Percentiles rank a stretch among this genome's conserved stretches.
Conservation (phyloP, 495 filamentous ascomycete species). For the Neurospora sp. region DNA sequence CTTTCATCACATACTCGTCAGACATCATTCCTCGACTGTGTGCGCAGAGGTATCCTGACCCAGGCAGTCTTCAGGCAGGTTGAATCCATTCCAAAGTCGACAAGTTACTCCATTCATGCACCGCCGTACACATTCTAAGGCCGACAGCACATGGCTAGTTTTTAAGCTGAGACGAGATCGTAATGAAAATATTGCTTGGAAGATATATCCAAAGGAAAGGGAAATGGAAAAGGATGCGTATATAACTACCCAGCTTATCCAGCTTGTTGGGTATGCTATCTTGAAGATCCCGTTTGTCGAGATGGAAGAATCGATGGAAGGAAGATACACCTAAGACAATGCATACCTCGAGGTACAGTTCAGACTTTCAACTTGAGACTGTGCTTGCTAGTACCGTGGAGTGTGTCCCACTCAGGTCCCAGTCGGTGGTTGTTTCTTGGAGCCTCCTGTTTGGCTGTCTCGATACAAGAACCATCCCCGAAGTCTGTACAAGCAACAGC, state of each 20-base stretch:
- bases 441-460: not conserved
- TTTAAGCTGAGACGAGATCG: not conserved
- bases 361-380: not conserved
- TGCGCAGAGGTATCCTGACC: not conserved
- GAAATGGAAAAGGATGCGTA: not conserved
- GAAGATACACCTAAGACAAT: not conserved
- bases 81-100: not conserved
- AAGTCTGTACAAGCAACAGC: not conserved
- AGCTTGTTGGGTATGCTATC: not conserved
- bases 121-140: not conserved
- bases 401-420: not conserved
- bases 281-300: not conserved
- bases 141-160: not conserved
- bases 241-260: not conserved
- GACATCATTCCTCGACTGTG: not conserved
- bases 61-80: not conserved
- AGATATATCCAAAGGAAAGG: not conserved
- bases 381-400: not conserved
- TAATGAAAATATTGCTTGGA: not conserved
- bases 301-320: not conserved
- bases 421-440: not conserved
- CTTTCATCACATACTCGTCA: not conserved
- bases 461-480: not conserved
- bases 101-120: not conserved
- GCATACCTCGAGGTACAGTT: not conserved